Evolutionary conservation across 805 yeast species (phyloP).

Genomic region (Starmerella khaoyaiensis): DNA sequence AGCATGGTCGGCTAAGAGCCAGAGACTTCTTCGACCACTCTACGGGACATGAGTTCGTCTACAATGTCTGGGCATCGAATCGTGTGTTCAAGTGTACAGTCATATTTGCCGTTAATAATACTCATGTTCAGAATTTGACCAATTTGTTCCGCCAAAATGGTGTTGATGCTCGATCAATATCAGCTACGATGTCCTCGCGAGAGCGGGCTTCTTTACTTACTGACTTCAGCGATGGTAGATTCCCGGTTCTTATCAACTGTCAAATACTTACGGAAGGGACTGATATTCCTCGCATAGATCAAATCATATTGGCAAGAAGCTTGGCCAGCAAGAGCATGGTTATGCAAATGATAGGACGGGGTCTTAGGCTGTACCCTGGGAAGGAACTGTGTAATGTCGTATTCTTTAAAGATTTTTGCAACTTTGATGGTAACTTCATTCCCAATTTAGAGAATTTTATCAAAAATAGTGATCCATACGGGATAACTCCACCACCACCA

Average conservation of each 20-base stretch:
- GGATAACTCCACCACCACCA: not conserved
- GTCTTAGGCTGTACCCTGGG: slow-evolving; percentile 49
- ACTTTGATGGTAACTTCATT: slow-evolving; percentile 7
- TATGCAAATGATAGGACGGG: slow-evolving; percentile 86
- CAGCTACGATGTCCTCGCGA: slow-evolving; percentile 45
- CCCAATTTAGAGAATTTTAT: slow-evolving; percentile 10
- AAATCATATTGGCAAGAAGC: slow-evolving; percentile 65
- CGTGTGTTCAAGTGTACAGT: slow-evolving; percentile 46
- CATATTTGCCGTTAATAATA: slow-evolving; percentile 63
- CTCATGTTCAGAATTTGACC: slow-evolving; percentile 47
- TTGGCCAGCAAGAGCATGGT: slow-evolving; percentile 60
- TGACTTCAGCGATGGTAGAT: slow-evolving; percentile 47
- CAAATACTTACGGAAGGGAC: slow-evolving; percentile 91
- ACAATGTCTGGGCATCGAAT: slow-evolving; percentile 39
- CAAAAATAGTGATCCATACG: not conserved
- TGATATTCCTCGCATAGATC: slow-evolving; percentile 80
- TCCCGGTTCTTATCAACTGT: slow-evolving; percentile 73
- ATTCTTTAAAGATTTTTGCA: slow-evolving; percentile 14
- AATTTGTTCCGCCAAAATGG: slow-evolving; percentile 44
- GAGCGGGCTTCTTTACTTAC: slow-evolving; percentile 42
- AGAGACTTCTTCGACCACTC: slow-evolving; percentile 6
- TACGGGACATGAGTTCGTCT: slow-evolving; percentile 34
- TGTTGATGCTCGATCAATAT: slow-evolving; percentile 55
- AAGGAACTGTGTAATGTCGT: slow-evolving; percentile 60
- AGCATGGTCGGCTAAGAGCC: too few relatives aligned